Evolutionary conservation across 2,329 filamentous ascomycete species (phyloP).

Genomic region (Ophiosphaerella narmari): DNA sequence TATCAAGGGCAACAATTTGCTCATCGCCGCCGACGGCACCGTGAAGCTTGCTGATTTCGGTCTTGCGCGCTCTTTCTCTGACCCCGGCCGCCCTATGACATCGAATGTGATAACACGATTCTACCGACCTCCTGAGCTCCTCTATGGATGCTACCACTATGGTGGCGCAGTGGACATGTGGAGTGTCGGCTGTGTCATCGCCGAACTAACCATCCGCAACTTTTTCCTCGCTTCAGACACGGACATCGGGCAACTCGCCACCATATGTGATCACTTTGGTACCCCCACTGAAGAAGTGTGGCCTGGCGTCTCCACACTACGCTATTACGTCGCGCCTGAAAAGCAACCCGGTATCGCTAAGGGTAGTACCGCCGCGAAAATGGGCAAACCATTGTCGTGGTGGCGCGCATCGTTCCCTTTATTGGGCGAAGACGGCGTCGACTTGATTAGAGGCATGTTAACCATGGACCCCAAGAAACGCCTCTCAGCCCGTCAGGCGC

Average conservation of each 20-base stretch:
- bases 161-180: constrained; percentile 90
- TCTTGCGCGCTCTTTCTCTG: constrained; percentile 85
- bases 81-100: constrained; percentile 88
- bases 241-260: constrained; percentile 82
- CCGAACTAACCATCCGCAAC: constrained; percentile 81
- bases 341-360: constrained; percentile 34
- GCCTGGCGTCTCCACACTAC: constrained; percentile 84
- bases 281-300: constrained; percentile 93
- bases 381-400: constrained; percentile 70
- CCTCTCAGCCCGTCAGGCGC: constrained; percentile 74
- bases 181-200: constrained; percentile 91
- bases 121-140: constrained; percentile 92
- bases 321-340: constrained; percentile 76
- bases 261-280: constrained; percentile 84
- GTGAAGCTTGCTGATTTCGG: constrained; percentile 98
- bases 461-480: constrained; percentile 84
- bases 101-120: constrained; percentile 94
- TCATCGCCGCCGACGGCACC: constrained; percentile 90
- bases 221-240: constrained; percentile 84
- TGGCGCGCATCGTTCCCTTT: constrained; percentile 79
- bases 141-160: constrained; percentile 90
- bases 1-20: constrained; percentile 98
- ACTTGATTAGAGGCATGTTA: constrained; percentile 84
- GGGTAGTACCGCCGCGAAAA: constrained; percentile 47
- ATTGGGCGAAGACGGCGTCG: constrained; percentile 80